phyloP scores from a whole-genome alignment of 2,329 filamentous ascomycete genomes.

The Sphaerulina populicola region DNA sequence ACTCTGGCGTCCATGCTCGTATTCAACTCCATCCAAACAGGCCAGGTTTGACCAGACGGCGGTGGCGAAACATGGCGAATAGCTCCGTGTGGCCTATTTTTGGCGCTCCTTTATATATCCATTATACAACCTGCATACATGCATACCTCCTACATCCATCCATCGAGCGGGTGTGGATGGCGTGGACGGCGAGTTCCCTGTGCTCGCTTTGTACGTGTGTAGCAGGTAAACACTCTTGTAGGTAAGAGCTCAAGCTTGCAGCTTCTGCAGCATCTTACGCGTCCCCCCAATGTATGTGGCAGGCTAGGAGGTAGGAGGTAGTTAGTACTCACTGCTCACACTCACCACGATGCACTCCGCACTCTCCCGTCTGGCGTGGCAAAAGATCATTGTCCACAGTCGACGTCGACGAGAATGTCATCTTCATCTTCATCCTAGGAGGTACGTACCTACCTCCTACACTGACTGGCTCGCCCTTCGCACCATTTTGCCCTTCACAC shows the following conservation, averaged over 20 bases:
- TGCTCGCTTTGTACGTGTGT: not conserved
- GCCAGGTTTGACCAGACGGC: slow-evolving; percentile 6
- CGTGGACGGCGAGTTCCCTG: not conserved
- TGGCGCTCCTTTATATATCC: not conserved
- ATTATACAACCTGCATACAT: not conserved
- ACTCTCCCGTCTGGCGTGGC: not conserved
- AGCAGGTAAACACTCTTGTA: not conserved
- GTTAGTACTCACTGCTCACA: not conserved
- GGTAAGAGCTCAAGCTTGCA: not conserved
- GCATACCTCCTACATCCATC: too few relatives aligned
- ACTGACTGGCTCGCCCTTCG: not conserved
- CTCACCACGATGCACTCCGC: not conserved
- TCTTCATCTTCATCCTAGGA: too few relatives aligned
- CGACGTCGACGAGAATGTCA: not conserved
- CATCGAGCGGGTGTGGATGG: not conserved
- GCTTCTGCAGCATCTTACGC: slow-evolving; percentile 4
- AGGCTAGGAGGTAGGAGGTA: too few relatives aligned
- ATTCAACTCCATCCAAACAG: slow-evolving; percentile 8
- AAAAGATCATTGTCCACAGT: not conserved
- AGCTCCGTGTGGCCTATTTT: not conserved
- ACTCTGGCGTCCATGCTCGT: slow-evolving; percentile 3
- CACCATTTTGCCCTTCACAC: not conserved
- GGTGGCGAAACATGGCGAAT: slow-evolving; percentile 11
- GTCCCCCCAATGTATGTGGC: slow-evolving; percentile 1
- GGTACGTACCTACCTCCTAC: too few relatives aligned